Evolutionary conservation across 495 filamentous ascomycete species (phyloP).

Genomic region (Penicillium bialowiezense): DNA sequence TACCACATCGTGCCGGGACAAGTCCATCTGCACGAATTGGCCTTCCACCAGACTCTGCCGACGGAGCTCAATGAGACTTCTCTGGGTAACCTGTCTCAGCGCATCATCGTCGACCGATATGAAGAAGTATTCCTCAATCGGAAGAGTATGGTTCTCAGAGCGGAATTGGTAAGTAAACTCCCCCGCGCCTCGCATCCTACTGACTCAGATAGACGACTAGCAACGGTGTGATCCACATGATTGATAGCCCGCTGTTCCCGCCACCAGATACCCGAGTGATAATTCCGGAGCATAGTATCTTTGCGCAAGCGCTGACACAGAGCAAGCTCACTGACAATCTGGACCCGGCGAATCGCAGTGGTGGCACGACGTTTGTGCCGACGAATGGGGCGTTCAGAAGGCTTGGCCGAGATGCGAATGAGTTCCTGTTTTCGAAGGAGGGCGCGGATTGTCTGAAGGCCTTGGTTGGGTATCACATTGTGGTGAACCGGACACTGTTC

Average conservation of each 20-base stretch:
- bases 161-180: constrained; percentile 58
- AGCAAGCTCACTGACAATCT: constrained; percentile 59
- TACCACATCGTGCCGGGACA: constrained; percentile 72
- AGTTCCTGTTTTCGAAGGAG: constrained; percentile 70
- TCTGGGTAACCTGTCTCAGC: constrained; percentile 62
- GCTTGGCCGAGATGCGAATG: constrained; percentile 66
- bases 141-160: constrained; percentile 59
- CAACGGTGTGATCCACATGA: constrained; percentile 79
- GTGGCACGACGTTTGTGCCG: constrained; percentile 72
- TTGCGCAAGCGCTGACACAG: constrained; percentile 65
- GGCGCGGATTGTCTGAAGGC: constrained; percentile 70
- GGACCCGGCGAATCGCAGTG: constrained; percentile 38
- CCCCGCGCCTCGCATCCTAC: too few relatives aligned
- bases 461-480: constrained; percentile 74
- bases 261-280: constrained; percentile 59
- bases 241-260: constrained; percentile 69
- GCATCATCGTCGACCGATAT: constrained; percentile 57
- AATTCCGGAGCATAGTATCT: constrained; percentile 71
- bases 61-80: constrained; percentile 54
- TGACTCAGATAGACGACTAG: constrained; percentile 41
- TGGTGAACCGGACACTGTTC: constrained; percentile 73
- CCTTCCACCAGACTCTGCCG: constrained; percentile 64
- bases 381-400: constrained; percentile 71
- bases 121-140: constrained; percentile 70
- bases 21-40: constrained; percentile 56